Percentiles rank a stretch among this genome's conserved stretches.
phyloP scores from a whole-genome alignment of 2,329 filamentous ascomycete genomes.

The Cercospora sojina region DNA sequence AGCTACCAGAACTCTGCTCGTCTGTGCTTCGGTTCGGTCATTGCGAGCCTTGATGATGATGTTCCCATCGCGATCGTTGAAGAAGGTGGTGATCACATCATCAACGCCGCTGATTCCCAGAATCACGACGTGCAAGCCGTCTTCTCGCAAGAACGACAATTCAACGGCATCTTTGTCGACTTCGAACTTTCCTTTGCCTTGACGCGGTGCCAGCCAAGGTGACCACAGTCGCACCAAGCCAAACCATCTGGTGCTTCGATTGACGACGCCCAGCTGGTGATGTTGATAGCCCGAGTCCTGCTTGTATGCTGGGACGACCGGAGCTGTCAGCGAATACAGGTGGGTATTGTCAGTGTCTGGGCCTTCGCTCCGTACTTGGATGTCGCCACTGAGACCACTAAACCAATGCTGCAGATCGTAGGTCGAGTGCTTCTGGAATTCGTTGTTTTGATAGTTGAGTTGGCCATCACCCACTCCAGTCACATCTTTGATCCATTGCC shows the following conservation, averaged over 20 bases:
- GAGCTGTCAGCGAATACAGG: conserved; percentile 67
- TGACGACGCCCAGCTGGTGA: conserved; percentile 63
- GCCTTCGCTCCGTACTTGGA: conserved; percentile 54
- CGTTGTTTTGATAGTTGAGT: conserved; percentile 52
- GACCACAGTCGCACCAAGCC: conserved; percentile 74
- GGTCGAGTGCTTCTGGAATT: conserved; percentile 34
- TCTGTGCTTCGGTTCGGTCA: conserved; percentile 59
- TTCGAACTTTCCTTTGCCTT: conserved; percentile 66
- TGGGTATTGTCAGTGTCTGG: conserved; percentile 68
- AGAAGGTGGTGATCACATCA: conserved; percentile 68
- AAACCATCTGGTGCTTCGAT: conserved; percentile 71
- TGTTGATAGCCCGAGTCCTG: conserved; percentile 59
- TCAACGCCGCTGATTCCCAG: conserved; percentile 74
- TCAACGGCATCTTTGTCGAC: conserved; percentile 77
- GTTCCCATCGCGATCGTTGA: conserved; percentile 62
- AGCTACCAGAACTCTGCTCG: conserved; percentile 66
- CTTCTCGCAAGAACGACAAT: conserved; percentile 69
- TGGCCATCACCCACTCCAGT: conserved; percentile 63
- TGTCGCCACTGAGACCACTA: conserved; percentile 55
- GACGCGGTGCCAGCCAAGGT: conserved; percentile 86
- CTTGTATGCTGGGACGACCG: conserved; percentile 56
- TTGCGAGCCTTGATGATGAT: conserved; percentile 70
- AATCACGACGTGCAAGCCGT: conserved; percentile 74
- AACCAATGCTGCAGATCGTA: conserved; percentile 58
- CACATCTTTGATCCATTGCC: conserved; percentile 70